phyloP scores from a whole-genome alignment of 805 yeast genomes.

The Kuraishia molischiana region DNA sequence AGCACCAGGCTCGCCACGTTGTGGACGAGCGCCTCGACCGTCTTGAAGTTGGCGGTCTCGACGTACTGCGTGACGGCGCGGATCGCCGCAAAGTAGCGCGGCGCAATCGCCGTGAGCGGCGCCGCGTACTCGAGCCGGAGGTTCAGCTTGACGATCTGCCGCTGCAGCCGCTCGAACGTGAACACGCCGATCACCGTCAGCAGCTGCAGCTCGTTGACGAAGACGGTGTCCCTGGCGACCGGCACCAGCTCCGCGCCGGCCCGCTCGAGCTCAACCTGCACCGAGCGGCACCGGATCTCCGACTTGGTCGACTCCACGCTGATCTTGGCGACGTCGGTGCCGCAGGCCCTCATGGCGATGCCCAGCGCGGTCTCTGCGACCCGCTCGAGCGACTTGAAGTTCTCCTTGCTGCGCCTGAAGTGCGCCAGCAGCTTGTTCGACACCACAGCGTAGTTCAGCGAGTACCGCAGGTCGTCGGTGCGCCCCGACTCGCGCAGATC shows the following conservation, averaged over 20 bases:
- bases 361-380: constrained; percentile 27
- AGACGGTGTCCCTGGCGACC: constrained; percentile 8
- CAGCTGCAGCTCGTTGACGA: constrained; percentile 43
- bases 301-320: constrained; percentile 38
- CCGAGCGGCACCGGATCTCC: constrained; percentile 44
- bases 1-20: constrained; percentile 39
- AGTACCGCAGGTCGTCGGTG: constrained; percentile 71
- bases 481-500: constrained; percentile 66
- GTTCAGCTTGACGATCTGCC: constrained; percentile 65
- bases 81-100: constrained; percentile 31
- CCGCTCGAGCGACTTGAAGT: constrained; percentile 23
- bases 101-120: constrained; percentile 10
- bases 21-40: constrained; percentile 86
- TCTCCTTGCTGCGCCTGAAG: constrained; percentile 4
- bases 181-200: constrained; percentile 88
- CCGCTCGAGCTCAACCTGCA: constrained; percentile 6
- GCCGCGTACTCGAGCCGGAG: constrained; percentile 30
- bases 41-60: constrained; percentile 75
- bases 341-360: constrained; percentile 3
- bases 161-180: constrained; percentile 76
- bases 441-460: constrained; percentile 83
- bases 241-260: neutral
- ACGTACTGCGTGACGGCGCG: constrained; percentile 47
- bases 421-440: constrained; percentile 20
- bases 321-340: constrained; percentile 9